phyloP scores from a whole-genome alignment of 495 filamentous ascomycete species.

The Sabuloglossum arenarium region DNA sequence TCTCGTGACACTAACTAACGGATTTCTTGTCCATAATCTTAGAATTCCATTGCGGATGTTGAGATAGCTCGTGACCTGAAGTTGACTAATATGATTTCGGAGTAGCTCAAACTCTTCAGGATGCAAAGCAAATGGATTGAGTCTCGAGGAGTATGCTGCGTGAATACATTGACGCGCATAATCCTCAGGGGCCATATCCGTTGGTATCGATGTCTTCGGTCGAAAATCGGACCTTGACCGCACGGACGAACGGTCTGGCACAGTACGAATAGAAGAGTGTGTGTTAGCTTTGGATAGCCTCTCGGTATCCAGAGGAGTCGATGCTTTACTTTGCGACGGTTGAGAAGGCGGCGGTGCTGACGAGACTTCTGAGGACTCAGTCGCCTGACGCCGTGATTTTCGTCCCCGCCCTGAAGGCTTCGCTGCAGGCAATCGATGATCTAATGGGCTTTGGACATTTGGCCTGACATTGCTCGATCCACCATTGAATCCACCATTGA shows the following conservation, averaged over 20 bases:
- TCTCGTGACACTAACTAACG: slow-evolving; percentile 62
- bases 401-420: background rate
- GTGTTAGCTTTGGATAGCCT: background rate
- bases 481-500: background rate
- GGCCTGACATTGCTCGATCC: background rate
- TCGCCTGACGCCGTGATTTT: background rate
- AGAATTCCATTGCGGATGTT: slow-evolving; percentile 94
- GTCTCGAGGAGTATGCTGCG: slow-evolving; percentile 70
- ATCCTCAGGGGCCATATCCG: slow-evolving; percentile 43
- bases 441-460: background rate
- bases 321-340: background rate
- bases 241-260: background rate
- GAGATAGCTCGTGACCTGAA: slow-evolving; percentile 87
- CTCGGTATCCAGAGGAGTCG: background rate
- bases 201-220: slow-evolving; percentile 65
- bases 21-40: slow-evolving; percentile 76
- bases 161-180: slow-evolving; percentile 76
- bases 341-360: background rate
- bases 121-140: slow-evolving; percentile 80
- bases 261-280: background rate
- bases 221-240: slow-evolving; percentile 23
- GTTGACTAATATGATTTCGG: slow-evolving; percentile 57
- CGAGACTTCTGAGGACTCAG: background rate
- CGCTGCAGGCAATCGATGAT: background rate
- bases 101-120: slow-evolving; percentile 65